Conservation (phyloP, 257 asterid genomes). For the Nicotiana knightiana region DNA sequence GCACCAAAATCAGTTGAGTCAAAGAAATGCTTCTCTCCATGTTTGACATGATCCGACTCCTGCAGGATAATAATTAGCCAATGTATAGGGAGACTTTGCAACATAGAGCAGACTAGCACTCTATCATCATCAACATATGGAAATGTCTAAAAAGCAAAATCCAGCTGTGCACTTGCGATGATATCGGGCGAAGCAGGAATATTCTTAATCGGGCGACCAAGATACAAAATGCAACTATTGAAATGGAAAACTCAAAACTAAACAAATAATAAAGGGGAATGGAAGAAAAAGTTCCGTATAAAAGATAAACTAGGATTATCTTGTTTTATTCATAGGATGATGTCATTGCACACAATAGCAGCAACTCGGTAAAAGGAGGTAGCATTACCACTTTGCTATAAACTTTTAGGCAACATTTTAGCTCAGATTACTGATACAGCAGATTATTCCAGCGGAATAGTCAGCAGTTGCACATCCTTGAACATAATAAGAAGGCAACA, state of each 20-base stretch:
- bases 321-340: not conserved
- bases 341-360: not conserved
- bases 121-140: not conserved
- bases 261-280: not conserved
- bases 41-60: constrained; percentile 64
- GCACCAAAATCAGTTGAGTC: constrained; percentile 66
- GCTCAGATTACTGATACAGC: not conserved
- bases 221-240: not conserved
- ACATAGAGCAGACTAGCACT: not conserved
- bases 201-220: not conserved
- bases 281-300: not conserved
- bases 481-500: constrained; percentile 6
- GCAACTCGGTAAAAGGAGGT: not conserved
- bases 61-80: constrained; percentile 22
- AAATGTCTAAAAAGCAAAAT: not conserved
- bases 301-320: not conserved
- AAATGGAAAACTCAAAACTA: not conserved
- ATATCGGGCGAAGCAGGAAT: not conserved
- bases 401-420: not conserved
- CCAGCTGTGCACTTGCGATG: not conserved
- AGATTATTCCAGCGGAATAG: not conserved
- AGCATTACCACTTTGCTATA: not conserved
- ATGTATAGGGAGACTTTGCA: not conserved
- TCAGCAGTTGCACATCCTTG: not conserved
- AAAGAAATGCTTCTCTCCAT: constrained; percentile 61